Percentiles rank a stretch among this genome's conserved stretches.
These are phyloP conservation scores for Fusarium sublunatum DNA, from an alignment of 2,329 filamentous ascomycete species.

Conservation along the genomic window DNA sequence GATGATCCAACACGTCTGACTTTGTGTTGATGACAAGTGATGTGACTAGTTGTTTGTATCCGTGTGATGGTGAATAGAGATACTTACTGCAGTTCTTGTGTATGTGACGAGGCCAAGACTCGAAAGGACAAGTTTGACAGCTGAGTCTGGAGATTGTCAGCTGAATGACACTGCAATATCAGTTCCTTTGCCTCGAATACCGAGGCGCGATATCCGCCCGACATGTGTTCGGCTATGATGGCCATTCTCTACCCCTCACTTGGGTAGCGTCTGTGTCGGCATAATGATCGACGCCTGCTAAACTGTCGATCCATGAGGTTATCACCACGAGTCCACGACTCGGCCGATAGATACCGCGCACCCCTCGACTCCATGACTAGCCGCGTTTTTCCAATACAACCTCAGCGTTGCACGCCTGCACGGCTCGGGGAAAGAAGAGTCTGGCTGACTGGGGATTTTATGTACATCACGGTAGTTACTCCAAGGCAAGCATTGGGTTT, in stretches of 20 bases:
- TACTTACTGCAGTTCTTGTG: neutral
- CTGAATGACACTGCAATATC: neutral
- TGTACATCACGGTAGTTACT: neutral
- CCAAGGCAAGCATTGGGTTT: conserved; percentile 1
- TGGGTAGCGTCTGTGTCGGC: conserved; percentile 1
- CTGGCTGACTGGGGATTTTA: neutral
- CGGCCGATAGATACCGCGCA: conserved; percentile 10
- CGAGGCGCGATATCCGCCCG: neutral
- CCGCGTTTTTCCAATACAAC: neutral
- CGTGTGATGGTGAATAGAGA: too few species aligned
- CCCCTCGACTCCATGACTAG: neutral
- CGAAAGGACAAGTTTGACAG: too few species aligned
- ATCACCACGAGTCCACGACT: conserved; percentile 32
- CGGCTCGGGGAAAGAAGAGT: neutral
- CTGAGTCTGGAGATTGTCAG: too few species aligned
- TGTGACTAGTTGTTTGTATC: neutral
- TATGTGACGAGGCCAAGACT: neutral
- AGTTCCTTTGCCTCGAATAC: neutral
- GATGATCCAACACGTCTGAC: conserved; percentile 36
- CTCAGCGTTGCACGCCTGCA: neutral
- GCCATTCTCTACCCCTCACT: conserved; percentile 13
- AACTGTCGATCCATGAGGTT: conserved; percentile 27
- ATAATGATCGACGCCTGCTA: conserved; percentile 14
- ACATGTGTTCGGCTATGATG: neutral
- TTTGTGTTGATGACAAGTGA: conserved; percentile 8